Evolutionary conservation across 2,329 filamentous ascomycete species (phyloP).

Genomic region (Penicillium sp.): DNA sequence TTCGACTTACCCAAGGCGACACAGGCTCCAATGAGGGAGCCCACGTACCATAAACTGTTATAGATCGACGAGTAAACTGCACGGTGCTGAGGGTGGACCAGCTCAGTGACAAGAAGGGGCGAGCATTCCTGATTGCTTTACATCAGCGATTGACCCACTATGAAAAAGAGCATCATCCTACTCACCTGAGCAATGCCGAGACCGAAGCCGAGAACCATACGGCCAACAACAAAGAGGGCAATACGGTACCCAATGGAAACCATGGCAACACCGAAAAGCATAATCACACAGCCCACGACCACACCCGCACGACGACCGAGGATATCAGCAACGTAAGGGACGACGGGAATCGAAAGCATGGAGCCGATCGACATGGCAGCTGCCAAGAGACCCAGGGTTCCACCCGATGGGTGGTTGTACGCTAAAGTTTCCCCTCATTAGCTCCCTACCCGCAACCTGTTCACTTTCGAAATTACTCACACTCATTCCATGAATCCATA

Average conservation of each 20-base stretch:
- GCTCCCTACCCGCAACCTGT: neutral
- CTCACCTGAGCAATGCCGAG: slow-evolving; percentile 27
- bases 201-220: slow-evolving; percentile 43
- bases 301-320: slow-evolving; percentile 51
- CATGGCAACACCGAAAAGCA: slow-evolving; percentile 50
- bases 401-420: neutral
- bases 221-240: slow-evolving; percentile 49
- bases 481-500: slow-evolving; percentile 48
- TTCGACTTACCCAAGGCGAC: slow-evolving; percentile 1
- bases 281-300: slow-evolving; percentile 49
- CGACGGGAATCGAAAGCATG: slow-evolving; percentile 51
- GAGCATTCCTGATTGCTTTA: slow-evolving; percentile 18
- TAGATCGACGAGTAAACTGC: slow-evolving; percentile 54
- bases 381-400: slow-evolving; percentile 47
- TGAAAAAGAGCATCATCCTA: neutral
- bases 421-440: neutral
- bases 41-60: slow-evolving; percentile 54
- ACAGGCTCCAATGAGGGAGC: slow-evolving; percentile 20
- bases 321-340: slow-evolving; percentile 51
- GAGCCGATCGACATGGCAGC: slow-evolving; percentile 54
- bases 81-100: slow-evolving; percentile 54
- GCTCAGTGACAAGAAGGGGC: slow-evolving; percentile 47
- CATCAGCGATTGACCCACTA: neutral
- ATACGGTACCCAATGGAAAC: slow-evolving; percentile 41
- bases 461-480: slow-evolving; percentile 26